phyloP scores from a whole-genome alignment of 805 yeast species.

The Wickerhamiella domercqiae region DNA sequence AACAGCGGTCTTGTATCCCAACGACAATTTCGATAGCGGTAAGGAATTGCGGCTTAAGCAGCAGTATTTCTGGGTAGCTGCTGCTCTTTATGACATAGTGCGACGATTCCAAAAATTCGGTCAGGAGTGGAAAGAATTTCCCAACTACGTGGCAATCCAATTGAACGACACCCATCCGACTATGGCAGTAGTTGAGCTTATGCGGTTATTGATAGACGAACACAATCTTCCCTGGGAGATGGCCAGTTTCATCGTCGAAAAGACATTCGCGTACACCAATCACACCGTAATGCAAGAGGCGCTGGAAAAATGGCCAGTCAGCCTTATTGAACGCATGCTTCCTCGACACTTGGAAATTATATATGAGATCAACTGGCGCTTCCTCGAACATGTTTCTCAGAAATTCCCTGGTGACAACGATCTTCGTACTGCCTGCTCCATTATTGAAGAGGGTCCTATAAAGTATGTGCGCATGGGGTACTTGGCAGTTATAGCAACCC shows the following conservation, averaged over 20 bases:
- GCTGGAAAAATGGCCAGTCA: conserved; percentile 88
- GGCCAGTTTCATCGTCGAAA: conserved; percentile 74
- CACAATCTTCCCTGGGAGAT: conserved; percentile 68
- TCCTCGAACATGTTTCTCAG: conserved; percentile 60
- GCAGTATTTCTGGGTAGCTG: conserved; percentile 95
- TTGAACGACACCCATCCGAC: conserved; percentile 93
- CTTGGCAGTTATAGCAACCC: conserved; percentile 83
- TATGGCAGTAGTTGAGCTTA: conserved; percentile 75
- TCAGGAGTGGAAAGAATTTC: conserved; percentile 65
- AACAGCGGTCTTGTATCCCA: conserved; percentile 85
- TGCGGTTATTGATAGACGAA: conserved; percentile 69
- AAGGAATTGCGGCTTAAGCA: conserved; percentile 86
- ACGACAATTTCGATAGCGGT: conserved; percentile 83
- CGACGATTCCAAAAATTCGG: conserved; percentile 73
- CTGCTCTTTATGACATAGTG: conserved; percentile 78
- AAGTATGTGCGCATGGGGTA: conserved; percentile 86
- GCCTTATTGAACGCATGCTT: conserved; percentile 56
- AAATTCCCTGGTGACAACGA: conserved; percentile 62
- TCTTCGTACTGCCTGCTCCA: conserved; percentile 54
- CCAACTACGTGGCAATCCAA: conserved; percentile 81
- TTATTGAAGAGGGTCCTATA: conserved; percentile 68
- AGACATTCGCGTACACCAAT: conserved; percentile 80
- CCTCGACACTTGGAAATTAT: conserved; percentile 88
- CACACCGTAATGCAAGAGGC: conserved; percentile 95
- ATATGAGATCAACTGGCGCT: conserved; percentile 67